These are phyloP conservation scores for Picea sitchensis DNA, from an alignment of 75 land plant species.

Conservation along the genomic window DNA sequence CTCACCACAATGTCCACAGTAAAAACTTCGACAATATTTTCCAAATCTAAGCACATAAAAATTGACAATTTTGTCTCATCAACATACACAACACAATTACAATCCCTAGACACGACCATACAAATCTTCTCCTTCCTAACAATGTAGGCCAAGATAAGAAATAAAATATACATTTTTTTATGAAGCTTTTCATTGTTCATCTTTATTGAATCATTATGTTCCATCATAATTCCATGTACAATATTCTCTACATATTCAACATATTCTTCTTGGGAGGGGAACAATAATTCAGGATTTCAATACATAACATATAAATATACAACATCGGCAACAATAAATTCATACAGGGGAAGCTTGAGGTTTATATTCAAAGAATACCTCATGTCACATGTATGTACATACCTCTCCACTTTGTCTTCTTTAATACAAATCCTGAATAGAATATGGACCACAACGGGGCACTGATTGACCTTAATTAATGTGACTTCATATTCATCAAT, in stretches of 20 bases:
- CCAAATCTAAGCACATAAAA: too few relatives aligned
- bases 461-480: slow-evolving; percentile 88
- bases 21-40: slow-evolving; percentile 43
- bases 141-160: slow-evolving; percentile 86
- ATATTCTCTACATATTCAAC: slow-evolving; percentile 57
- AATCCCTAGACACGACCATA: slow-evolving; percentile 57
- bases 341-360: slow-evolving; percentile 28
- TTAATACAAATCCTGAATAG: slow-evolving; percentile 38
- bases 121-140: slow-evolving; percentile 92
- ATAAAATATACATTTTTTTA: slow-evolving; percentile 27
- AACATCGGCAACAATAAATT: slow-evolving; percentile 72
- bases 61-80: slow-evolving; percentile 61
- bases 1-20: slow-evolving; percentile 52
- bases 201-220: slow-evolving; percentile 29
- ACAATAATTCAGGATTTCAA: slow-evolving; percentile 83
- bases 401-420: slow-evolving; percentile 31
- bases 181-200: slow-evolving; percentile 14
- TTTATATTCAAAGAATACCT: slow-evolving; percentile 62
- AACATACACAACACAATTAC: slow-evolving; percentile 51
- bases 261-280: slow-evolving; percentile 76
- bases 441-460: slow-evolving; percentile 80
- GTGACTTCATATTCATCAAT: slow-evolving; percentile 70
- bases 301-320: slow-evolving; percentile 89
- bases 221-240: slow-evolving; percentile 35
- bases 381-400: slow-evolving; percentile 93